Conservation (phyloP, 345 rosid species). For the Populus simonii region DNA sequence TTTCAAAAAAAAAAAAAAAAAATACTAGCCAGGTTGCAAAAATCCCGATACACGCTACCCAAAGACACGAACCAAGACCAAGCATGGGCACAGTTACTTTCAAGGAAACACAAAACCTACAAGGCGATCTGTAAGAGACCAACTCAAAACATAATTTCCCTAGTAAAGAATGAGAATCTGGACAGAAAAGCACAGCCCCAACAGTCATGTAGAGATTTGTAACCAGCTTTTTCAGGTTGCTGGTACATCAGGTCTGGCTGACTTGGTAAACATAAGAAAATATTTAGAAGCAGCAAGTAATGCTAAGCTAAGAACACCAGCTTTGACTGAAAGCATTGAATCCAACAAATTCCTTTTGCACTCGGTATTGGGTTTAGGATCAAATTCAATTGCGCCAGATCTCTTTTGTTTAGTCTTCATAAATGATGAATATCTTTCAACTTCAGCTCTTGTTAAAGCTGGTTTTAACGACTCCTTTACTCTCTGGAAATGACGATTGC, state of each 20-base stretch:
- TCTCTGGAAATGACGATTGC: slow-evolving; percentile 58
- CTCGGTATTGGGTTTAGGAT: neutral
- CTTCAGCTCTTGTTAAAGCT: slow-evolving; percentile 58
- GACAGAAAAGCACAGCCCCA: too few species aligned
- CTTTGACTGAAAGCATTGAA: slow-evolving; percentile 24
- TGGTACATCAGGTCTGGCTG: slow-evolving; percentile 13
- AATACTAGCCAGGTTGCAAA: neutral
- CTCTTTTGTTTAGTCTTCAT: slow-evolving; percentile 24
- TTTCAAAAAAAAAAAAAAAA: too few species aligned
- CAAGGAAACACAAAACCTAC: too few species aligned
- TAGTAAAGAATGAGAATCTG: neutral
- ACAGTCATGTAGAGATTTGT: neutral
- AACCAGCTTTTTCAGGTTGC: slow-evolving; percentile 24
- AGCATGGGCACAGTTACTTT: neutral
- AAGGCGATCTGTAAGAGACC: too few species aligned
- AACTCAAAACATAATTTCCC: neutral
- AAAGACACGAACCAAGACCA: neutral
- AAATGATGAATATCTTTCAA: slow-evolving; percentile 61
- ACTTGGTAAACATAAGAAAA: slow-evolving; percentile 23
- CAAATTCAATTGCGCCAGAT: slow-evolving; percentile 3
- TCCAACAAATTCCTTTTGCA: slow-evolving; percentile 12
- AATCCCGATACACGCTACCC: neutral
- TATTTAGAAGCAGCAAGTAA: slow-evolving; percentile 37
- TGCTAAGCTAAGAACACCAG: slow-evolving; percentile 34
- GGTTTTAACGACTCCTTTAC: slow-evolving; percentile 70